phyloP scores from a whole-genome alignment of 1,284 basidiomycete species.

The Filobasidium uniguttulatum region DNA sequence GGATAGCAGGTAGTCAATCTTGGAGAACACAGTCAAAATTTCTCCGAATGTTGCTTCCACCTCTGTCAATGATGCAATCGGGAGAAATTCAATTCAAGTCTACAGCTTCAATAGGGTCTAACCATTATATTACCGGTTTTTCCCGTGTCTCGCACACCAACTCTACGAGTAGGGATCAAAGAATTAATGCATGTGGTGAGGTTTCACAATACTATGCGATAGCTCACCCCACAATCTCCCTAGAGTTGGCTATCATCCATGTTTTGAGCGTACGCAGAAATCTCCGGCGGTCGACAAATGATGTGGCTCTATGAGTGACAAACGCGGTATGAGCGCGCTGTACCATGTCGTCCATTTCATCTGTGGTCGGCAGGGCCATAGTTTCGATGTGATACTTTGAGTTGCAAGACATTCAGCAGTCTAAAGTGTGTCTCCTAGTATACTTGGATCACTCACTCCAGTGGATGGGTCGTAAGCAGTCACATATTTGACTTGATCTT shows the following conservation, averaged over 20 bases:
- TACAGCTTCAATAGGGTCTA: too few species aligned
- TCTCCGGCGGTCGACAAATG: constrained; percentile 61
- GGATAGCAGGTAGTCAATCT: constrained; percentile 67
- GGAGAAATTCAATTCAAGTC: not conserved
- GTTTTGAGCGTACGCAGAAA: constrained; percentile 72
- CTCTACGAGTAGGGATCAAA: constrained; percentile 34
- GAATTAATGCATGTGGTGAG: not conserved
- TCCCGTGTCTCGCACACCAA: constrained; percentile 89
- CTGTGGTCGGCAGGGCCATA: constrained; percentile 48
- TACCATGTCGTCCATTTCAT: constrained; percentile 60
- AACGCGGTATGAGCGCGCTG: constrained; percentile 53
- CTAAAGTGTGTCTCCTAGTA: not conserved
- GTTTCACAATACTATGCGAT: not conserved
- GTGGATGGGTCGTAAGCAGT: constrained; percentile 86
- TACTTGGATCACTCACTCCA: constrained; percentile 44
- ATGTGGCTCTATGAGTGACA: constrained; percentile 52
- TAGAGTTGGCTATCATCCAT: constrained; percentile 81
- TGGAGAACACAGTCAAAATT: constrained; percentile 73
- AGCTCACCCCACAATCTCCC: constrained; percentile 51
- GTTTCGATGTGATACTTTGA: constrained; percentile 29
- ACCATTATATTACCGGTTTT: constrained; percentile 60
- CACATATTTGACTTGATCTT: constrained; percentile 49
- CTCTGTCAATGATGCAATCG: constrained; percentile 46
- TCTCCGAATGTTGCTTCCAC: constrained; percentile 81
- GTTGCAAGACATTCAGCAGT: not conserved